phyloP scores from a whole-genome alignment of 495 filamentous ascomycete genomes.

The Neurospora sp. region DNA sequence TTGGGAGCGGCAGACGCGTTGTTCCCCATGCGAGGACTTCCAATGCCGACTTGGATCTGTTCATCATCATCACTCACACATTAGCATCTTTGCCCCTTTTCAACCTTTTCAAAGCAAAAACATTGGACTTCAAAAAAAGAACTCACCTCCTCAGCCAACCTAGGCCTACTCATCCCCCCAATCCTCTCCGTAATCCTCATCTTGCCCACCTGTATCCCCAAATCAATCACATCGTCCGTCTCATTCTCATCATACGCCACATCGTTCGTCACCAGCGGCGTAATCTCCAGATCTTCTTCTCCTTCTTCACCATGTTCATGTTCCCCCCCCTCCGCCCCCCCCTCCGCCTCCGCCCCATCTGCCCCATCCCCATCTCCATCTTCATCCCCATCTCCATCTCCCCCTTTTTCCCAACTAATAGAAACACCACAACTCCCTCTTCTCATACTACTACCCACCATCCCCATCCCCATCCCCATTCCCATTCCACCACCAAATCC shows the following conservation, averaged over 20 bases:
- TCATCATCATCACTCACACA: neutral
- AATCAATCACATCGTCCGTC: conserved; percentile 52
- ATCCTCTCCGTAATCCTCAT: conserved; percentile 65
- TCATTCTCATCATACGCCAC: conserved; percentile 54
- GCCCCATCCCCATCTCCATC: neutral
- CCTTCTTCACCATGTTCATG: conserved; percentile 38
- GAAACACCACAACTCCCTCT: neutral
- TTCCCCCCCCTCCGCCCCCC: conserved; percentile 24
- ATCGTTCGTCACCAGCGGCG: conserved; percentile 47
- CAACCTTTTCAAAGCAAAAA: neutral
- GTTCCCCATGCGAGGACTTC: neutral
- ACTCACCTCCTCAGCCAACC: conserved; percentile 56
- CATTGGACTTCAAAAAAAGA: neutral
- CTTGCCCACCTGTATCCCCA: conserved; percentile 59
- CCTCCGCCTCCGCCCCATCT: conserved; percentile 23
- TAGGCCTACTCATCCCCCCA: conserved; percentile 47
- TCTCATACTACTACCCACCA: neutral
- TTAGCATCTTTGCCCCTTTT: neutral
- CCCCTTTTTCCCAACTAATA: neutral
- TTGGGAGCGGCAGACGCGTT: neutral
- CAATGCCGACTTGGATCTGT: conserved; percentile 19
- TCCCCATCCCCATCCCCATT: neutral
- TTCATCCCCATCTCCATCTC: neutral
- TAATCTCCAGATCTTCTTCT: conserved; percentile 41
- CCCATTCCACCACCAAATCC: neutral